Evolutionary conservation across 202 grass and related monocot genomes (phyloP).

Genomic region (Panicum hallii): DNA sequence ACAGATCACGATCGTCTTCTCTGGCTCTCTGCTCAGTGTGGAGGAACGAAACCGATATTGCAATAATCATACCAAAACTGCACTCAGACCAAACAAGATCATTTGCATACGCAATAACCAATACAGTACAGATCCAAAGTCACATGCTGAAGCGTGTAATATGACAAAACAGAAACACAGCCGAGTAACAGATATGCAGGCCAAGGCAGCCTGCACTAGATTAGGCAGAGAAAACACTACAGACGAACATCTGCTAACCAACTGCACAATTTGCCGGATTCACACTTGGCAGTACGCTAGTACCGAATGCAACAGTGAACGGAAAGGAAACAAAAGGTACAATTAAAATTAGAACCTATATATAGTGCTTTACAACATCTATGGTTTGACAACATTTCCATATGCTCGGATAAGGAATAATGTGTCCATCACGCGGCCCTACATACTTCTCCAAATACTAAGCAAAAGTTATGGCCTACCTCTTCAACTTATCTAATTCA

Average conservation of each 20-base stretch:
- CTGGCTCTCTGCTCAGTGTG: no score
- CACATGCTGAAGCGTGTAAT: neutral
- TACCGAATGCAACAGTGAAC: neutral
- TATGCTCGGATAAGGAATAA: slow-evolving; percentile 35
- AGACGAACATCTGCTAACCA: neutral
- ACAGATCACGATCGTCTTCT: no score
- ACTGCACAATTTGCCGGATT: neutral
- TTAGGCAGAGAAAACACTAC: neutral
- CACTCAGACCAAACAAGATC: neutral
- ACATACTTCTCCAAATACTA: slow-evolving; percentile 25
- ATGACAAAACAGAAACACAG: neutral
- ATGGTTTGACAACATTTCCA: slow-evolving; percentile 32
- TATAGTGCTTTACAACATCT: slow-evolving; percentile 54
- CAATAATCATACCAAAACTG: neutral
- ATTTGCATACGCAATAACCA: neutral
- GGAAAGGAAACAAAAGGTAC: slow-evolving; percentile 22
- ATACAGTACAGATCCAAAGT: neutral
- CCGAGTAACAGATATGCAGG: neutral
- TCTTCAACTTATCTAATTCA: slow-evolving; percentile 26
- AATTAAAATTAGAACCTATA: slow-evolving; percentile 37
- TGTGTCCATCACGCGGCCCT: slow-evolving; percentile 32
- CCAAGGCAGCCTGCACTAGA: neutral
- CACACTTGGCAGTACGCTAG: neutral
- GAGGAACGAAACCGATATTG: no score
- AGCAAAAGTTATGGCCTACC: slow-evolving; percentile 49